Evolutionary conservation across 73 alveolate species (phyloP).

Genomic region (Symbiodinium natans): DNA sequence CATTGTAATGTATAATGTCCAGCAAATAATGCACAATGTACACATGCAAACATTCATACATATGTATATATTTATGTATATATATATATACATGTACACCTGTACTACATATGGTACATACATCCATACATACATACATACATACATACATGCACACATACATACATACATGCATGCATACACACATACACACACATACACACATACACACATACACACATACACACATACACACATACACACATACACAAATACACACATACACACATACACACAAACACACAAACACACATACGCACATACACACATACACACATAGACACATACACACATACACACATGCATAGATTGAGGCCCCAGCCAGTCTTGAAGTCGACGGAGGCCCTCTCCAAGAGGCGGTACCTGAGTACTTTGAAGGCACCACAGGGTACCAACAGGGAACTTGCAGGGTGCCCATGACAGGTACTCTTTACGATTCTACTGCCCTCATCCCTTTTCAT

Average conservation of each 20-base stretch:
- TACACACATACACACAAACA: too few species aligned
- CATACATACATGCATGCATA: neutral
- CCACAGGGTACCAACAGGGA: neutral
- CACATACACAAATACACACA: too few species aligned
- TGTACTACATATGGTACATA: neutral
- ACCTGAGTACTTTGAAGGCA: neutral
- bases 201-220: too few species aligned
- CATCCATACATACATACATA: neutral
- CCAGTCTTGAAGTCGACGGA: conserved; percentile 63
- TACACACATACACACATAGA: neutral
- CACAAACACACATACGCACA: too few species aligned
- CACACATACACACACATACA: neutral
- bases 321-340: neutral
- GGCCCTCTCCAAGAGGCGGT: conserved; percentile 70
- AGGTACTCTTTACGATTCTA: too few species aligned
- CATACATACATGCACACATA: neutral
- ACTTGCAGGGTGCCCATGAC: too few species aligned
- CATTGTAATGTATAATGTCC: too few species aligned
- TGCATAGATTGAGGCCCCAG: neutral
- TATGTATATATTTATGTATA: neutral
- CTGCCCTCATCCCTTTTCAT: neutral
- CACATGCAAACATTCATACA: too few species aligned
- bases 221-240: too few species aligned
- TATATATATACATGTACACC: neutral
- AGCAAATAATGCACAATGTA: too few species aligned